Evolutionary conservation across 148 eudicot species (phyloP).

Genomic region (Silene uniflora): DNA sequence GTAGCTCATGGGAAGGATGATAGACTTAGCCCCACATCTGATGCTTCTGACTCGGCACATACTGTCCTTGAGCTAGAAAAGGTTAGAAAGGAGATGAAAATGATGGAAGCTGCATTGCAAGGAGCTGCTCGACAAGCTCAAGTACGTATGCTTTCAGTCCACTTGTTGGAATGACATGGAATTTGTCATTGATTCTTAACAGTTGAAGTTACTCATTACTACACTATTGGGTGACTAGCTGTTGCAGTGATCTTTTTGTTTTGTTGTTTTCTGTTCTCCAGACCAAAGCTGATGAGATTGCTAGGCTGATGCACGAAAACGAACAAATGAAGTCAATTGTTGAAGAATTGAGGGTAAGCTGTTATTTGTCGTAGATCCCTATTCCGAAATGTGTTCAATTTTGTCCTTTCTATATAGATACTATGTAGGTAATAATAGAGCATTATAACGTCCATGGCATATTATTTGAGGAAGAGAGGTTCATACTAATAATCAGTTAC

Average conservation of each 20-base stretch:
- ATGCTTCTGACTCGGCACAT: conserved; percentile 36
- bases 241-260: conserved; percentile 11
- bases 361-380: not conserved
- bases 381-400: not conserved
- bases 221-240: not conserved
- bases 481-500: not conserved
- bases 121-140: conserved; percentile 99
- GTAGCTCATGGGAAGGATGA: conserved; percentile 41
- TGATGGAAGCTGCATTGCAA: conserved; percentile 93
- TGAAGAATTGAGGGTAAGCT: conserved; percentile 65
- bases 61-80: conserved; percentile 61
- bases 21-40: conserved; percentile 42
- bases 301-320: conserved; percentile 86
- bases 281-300: conserved; percentile 98
- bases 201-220: not conserved
- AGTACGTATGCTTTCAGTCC: conserved; percentile 38
- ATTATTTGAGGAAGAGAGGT: conserved; percentile 2
- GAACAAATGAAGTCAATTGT: conserved; percentile 68
- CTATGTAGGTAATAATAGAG: not conserved
- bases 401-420: not conserved
- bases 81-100: conserved; percentile 86
- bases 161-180: conserved; percentile 2
- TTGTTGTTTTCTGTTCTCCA: conserved; percentile 29
- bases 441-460: not conserved
- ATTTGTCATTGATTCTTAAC: not conserved